Evolutionary conservation across 106 monocot species (phyloP).

Genomic region (Platanthera guangdongensis): DNA sequence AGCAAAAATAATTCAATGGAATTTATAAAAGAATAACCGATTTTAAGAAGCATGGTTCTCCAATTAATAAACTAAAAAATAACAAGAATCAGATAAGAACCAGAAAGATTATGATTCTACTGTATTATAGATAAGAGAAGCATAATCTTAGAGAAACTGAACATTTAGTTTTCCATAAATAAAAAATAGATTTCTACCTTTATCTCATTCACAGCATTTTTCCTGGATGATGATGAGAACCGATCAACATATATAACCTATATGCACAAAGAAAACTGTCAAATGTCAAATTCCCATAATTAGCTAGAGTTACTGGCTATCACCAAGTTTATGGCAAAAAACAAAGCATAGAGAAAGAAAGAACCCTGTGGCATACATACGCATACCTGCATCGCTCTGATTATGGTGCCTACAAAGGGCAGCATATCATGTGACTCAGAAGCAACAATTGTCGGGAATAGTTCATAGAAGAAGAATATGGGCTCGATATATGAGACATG

Average conservation of each 20-base stretch:
- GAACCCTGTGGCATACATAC: not conserved
- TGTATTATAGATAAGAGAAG: not conserved
- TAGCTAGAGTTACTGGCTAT: not conserved
- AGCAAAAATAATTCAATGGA: too few relatives aligned
- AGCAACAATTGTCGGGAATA: constrained; percentile 93
- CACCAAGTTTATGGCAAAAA: not conserved
- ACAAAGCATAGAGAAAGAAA: not conserved
- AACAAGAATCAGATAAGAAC: too few relatives aligned
- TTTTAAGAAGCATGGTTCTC: too few relatives aligned
- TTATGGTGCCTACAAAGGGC: constrained; percentile 91
- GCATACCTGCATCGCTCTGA: constrained; percentile 95
- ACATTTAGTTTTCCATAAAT: not conserved
- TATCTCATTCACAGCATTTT: constrained; percentile 85
- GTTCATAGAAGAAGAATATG: constrained; percentile 95
- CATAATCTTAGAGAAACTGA: not conserved
- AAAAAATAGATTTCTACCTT: constrained; percentile 46
- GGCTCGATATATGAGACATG: constrained; percentile 90
- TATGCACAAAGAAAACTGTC: constrained; percentile 6
- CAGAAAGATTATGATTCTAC: too few relatives aligned
- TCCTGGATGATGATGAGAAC: constrained; percentile 80
- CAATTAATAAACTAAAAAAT: too few relatives aligned
- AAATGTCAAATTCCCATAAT: constrained; percentile 1
- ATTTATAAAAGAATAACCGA: too few relatives aligned
- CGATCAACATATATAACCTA: constrained; percentile 99
- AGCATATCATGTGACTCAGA: constrained; percentile 88